Base-by-base conservation (phyloP, 768 basidiomycete genomes). In the Phlebiopsis flavidoalba region DNA sequence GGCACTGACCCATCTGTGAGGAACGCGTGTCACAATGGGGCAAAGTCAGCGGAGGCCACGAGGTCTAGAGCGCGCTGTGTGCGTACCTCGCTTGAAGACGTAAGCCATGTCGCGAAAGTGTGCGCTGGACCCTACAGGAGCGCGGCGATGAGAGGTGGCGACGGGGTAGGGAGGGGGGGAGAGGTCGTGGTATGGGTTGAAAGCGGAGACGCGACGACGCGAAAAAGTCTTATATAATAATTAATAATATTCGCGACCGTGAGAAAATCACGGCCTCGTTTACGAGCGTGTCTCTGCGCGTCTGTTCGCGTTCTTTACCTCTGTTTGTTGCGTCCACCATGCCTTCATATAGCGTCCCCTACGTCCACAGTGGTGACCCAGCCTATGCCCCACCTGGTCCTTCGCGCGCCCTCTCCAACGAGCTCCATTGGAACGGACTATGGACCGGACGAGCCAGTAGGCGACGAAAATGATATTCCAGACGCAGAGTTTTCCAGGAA, bases 51-150 rank as follows among this genome's bases (percentile, higher is more conserved):
- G 66, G 53, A 48, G 60, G 48, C 60, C 53, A 52, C 53, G 61
- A 56, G 22, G 40, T 31, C 26, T 48, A 62, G 21, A 36, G 40
- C 24, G 47, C 46, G 35, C 43, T 24, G 48, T 24, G 48, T 47
- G 43, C 48, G 66, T 49, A 83, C 83, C 83, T 79, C 83, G 77
- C 69, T 84, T 84, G 74, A 76, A 84, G 21, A 84, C 83, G 67
- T 73, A 82, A 11, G 80, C 75, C 80, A 81, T 82, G 53, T 33
- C 63, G 67, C 60, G 58, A 55, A 21, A 24, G 55, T 49, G 22
- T 57, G 37, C 15, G 24, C 55, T 56, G 59, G 51, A 43, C 40
- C 40, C 40, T 12, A 17, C 40, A 43, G 40, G 40, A 43, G 40
- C 40, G 40, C 40, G 40, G 17, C 3, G 17, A 8, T 43, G 40